phyloP scores from a whole-genome alignment of 352 stramenopile genomes.

The Aphanomyces euteiches region DNA sequence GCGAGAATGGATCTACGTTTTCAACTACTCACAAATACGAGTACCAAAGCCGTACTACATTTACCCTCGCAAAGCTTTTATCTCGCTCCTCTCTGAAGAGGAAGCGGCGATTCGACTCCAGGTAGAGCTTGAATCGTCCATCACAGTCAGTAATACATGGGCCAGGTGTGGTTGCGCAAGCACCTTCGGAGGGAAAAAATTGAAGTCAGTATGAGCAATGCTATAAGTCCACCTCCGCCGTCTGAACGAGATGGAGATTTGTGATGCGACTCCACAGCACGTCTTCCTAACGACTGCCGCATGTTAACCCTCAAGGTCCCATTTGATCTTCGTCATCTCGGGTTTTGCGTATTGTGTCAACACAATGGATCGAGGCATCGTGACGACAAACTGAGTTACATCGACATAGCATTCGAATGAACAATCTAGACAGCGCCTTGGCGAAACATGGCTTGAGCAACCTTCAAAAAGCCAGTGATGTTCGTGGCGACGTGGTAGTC shows the following conservation, averaged over 20 bases:
- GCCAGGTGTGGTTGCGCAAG: too few species aligned
- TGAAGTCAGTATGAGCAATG: too few species aligned
- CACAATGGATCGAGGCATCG: too few species aligned
- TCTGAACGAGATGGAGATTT: too few species aligned
- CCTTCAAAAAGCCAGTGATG: slow-evolving; percentile 96
- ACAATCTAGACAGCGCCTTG: slow-evolving; percentile 92
- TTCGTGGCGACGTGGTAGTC: slow-evolving; percentile 89
- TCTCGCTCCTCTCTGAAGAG: background rate
- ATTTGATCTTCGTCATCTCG: too few species aligned
- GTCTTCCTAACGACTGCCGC: too few species aligned
- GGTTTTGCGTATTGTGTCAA: too few species aligned
- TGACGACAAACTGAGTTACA: background rate
- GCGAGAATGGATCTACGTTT: slow-evolving; percentile 6
- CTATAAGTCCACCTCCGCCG: too few species aligned
- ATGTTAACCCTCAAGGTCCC: too few species aligned
- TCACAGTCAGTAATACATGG: background rate
- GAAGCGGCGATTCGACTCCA: slow-evolving; percentile 7
- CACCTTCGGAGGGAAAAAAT: too few species aligned
- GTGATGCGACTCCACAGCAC: too few species aligned
- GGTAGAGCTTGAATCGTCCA: background rate
- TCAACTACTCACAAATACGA: background rate
- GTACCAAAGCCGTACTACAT: slow-evolving; percentile 13
- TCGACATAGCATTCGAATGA: background rate
- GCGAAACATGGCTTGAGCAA: slow-evolving; percentile 95
- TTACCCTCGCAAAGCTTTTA: slow-evolving; percentile 1